Evolutionary conservation across 108 stramenopile genomes (phyloP).

Genomic region (Hondaea fermentalgiana): DNA sequence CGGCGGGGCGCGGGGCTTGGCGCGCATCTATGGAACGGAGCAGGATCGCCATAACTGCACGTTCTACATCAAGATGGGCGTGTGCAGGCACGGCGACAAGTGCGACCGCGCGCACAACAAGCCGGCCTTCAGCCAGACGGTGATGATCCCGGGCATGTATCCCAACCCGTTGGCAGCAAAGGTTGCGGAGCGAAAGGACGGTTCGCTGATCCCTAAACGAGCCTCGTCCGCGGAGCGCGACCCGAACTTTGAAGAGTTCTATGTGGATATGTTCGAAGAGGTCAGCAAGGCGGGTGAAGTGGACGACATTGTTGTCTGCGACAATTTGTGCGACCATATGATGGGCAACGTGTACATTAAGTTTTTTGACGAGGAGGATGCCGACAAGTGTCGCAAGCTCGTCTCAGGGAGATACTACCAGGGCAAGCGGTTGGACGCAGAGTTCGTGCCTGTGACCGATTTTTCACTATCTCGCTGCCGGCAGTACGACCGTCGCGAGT

Average conservation of each 20-base stretch:
- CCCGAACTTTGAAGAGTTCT: constrained; percentile 27
- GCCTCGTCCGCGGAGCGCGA: constrained; percentile 15
- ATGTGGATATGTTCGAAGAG: constrained; percentile 66
- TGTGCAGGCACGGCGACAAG: constrained; percentile 87
- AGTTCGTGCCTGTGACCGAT: constrained; percentile 89
- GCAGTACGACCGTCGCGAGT: constrained; percentile 69
- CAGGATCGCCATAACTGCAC: constrained; percentile 96
- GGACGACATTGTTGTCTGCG: constrained; percentile 85
- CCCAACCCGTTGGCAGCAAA: constrained; percentile 45
- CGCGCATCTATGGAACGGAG: constrained; percentile 96
- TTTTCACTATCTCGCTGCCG: constrained; percentile 89
- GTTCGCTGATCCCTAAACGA: constrained; percentile 42
- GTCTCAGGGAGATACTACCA: constrained; percentile 87
- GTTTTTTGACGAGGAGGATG: constrained; percentile 88
- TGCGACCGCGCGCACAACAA: constrained; percentile 87
- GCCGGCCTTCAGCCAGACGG: constrained; percentile 83
- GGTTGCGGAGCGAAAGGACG: constrained; percentile 62
- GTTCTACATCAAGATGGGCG: constrained; percentile 97
- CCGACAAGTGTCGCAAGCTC: constrained; percentile 71
- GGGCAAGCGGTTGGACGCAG: constrained; percentile 71
- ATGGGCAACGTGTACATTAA: constrained; percentile 85
- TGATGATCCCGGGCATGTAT: constrained; percentile 91
- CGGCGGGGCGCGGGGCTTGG: constrained; percentile 78
- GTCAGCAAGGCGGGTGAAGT: constrained; percentile 83
- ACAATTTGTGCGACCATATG: constrained; percentile 98